phyloP scores from a whole-genome alignment of 768 basidiomycete genomes.

The Suillus discolor region DNA sequence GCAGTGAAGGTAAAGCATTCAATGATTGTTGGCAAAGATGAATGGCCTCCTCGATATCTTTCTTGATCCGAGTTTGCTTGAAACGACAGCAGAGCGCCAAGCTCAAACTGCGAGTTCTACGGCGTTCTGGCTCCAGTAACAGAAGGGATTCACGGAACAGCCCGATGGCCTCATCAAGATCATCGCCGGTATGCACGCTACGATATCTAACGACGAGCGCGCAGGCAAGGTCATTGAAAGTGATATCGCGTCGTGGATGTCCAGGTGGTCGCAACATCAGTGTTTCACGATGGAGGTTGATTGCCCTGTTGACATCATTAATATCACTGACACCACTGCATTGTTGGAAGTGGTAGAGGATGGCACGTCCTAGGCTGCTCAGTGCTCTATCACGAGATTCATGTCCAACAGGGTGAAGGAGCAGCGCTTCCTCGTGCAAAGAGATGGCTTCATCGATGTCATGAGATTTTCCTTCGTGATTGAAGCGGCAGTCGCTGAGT shows the following conservation, averaged over 20 bases:
- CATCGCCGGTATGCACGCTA: conserved; percentile 9
- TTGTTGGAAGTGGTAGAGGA: conserved; percentile 19
- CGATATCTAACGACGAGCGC: conserved; percentile 14
- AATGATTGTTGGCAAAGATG: conserved; percentile 9
- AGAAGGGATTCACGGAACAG: conserved; percentile 15
- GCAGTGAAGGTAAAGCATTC: background rate
- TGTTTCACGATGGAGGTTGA: conserved; percentile 3
- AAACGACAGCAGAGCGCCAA: conserved; percentile 21
- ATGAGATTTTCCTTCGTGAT: background rate
- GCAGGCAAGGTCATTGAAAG: conserved; percentile 18
- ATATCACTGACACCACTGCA: background rate
- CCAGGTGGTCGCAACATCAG: conserved; percentile 8
- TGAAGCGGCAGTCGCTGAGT: conserved; percentile 15
- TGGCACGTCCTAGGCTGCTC: conserved; percentile 19
- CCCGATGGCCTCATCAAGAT: conserved; percentile 22
- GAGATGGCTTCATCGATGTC: background rate
- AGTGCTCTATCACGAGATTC: conserved; percentile 13
- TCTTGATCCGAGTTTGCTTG: background rate
- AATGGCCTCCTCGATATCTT: conserved; percentile 28
- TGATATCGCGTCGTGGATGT: conserved; percentile 9
- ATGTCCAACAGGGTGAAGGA: background rate
- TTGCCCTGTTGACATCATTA: background rate
- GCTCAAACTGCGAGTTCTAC: conserved; percentile 11
- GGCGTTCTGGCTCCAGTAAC: conserved; percentile 1
- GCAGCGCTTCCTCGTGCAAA: background rate